These are phyloP conservation scores for Euphorbia corollata DNA, from an alignment of 441 rosid genomes.

Conservation along the genomic window DNA sequence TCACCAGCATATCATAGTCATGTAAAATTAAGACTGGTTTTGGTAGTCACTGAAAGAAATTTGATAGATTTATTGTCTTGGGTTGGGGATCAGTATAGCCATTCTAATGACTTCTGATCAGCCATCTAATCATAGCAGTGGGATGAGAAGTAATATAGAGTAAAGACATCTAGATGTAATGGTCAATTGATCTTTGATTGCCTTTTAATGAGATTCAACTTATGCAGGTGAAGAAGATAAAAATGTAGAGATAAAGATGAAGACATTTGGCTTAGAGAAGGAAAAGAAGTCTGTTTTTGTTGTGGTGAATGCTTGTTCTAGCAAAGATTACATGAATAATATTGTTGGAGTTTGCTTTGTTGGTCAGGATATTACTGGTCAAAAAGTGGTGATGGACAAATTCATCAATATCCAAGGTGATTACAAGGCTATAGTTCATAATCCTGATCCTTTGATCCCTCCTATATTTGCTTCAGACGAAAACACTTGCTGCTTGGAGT, in stretches of 20 bases:
- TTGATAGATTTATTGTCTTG: background rate
- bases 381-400: conserved; percentile 88
- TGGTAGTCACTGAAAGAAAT: conserved; percentile 13
- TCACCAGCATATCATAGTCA: background rate
- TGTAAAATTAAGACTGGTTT: background rate
- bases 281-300: conserved; percentile 62
- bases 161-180: conserved; percentile 14
- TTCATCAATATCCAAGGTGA: conserved; percentile 85
- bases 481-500: conserved; percentile 78
- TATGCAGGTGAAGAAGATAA: conserved; percentile 84
- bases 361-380: conserved; percentile 86
- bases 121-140: background rate
- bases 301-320: conserved; percentile 86
- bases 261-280: conserved; percentile 54
- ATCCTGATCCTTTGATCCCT: conserved; percentile 86
- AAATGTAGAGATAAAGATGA: conserved; percentile 80
- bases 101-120: background rate
- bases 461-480: conserved; percentile 91
- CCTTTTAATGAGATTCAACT: conserved; percentile 5
- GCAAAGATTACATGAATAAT: conserved; percentile 74
- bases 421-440: conserved; percentile 84
- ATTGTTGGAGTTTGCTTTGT: conserved; percentile 91
- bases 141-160: conserved; percentile 4
- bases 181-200: conserved; percentile 12
- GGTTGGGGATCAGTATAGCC: background rate